Evolutionary conservation across 2,329 filamentous ascomycete genomes (phyloP).

Genomic region (Neobulgaria alba): DNA sequence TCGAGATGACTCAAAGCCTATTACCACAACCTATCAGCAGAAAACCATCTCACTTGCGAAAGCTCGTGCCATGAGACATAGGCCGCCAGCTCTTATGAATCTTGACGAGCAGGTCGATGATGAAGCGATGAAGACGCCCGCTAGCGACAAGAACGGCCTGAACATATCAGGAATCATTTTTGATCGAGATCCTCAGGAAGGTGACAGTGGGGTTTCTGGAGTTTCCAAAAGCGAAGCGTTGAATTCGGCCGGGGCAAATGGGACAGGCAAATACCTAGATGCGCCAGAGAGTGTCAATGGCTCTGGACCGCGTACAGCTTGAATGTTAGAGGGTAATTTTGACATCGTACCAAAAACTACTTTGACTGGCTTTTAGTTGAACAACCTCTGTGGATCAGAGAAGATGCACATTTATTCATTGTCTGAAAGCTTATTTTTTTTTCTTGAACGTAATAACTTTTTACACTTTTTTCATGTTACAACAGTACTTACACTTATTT

Average conservation of each 20-base stretch:
- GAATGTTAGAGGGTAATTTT: background rate
- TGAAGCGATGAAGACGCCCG: conserved; percentile 23
- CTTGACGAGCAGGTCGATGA: conserved; percentile 39
- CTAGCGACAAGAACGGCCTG: conserved; percentile 25
- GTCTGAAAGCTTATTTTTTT: background rate
- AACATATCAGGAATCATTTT: conserved; percentile 29
- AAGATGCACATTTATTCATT: background rate
- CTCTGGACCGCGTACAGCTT: background rate
- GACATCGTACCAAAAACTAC: too few relatives aligned
- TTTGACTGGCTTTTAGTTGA: too few relatives aligned
- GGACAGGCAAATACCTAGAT: background rate
- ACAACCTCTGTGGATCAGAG: too few relatives aligned
- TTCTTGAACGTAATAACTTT: too few relatives aligned
- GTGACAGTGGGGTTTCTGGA: conserved; percentile 28
- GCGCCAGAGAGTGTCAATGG: background rate
- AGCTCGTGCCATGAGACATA: conserved; percentile 77
- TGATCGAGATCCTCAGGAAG: conserved; percentile 25
- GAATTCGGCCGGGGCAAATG: background rate
- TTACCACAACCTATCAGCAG: conserved; percentile 91
- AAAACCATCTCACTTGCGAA: conserved; percentile 92
- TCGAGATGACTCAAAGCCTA: conserved; percentile 68
- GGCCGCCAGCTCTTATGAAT: conserved; percentile 82
- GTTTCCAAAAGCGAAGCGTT: conserved; percentile 21
- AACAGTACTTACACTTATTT: background rate
- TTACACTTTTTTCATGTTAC: too few relatives aligned